Conservation (phyloP, 1,139 yeast genomes). For the Magnusiomyces ingens region DNA sequence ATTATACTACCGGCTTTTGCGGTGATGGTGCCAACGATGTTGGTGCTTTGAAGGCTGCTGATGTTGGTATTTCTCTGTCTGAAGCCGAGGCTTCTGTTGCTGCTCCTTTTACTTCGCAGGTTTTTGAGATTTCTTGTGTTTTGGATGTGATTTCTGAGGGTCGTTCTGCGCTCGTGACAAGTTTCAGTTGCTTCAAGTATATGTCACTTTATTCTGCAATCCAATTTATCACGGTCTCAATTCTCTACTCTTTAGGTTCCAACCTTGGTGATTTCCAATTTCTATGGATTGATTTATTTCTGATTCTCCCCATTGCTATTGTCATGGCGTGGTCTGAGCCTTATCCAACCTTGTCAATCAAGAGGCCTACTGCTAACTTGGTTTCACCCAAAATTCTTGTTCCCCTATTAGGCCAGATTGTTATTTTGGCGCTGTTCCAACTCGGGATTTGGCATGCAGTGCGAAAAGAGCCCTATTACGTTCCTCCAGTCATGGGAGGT, state of each 20-base stretch:
- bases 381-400: constrained; percentile 82
- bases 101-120: constrained; percentile 90
- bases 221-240: constrained; percentile 81
- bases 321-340: constrained; percentile 98
- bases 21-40: constrained; percentile 78
- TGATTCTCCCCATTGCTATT: constrained; percentile 89
- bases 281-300: constrained; percentile 79
- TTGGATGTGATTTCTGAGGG: constrained; percentile 89
- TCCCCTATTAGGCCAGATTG: constrained; percentile 71
- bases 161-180: constrained; percentile 86
- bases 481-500: constrained; percentile 74
- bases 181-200: constrained; percentile 94
- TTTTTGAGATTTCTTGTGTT: constrained; percentile 89
- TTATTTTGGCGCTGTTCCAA: constrained; percentile 58
- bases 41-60: constrained; percentile 74
- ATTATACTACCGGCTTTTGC: constrained; percentile 92
- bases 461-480: constrained; percentile 59
- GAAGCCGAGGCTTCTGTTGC: constrained; percentile 99
- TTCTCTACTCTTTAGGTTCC: constrained; percentile 80
- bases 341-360: constrained; percentile 48
- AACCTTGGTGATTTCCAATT: constrained; percentile 98
- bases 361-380: constrained; percentile 89
- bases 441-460: constrained; percentile 56
- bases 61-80: constrained; percentile 89
- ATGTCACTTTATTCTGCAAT: constrained; percentile 97